Conservation (phyloP, 139 green algal genomes). For the Chara braunii region DNA sequence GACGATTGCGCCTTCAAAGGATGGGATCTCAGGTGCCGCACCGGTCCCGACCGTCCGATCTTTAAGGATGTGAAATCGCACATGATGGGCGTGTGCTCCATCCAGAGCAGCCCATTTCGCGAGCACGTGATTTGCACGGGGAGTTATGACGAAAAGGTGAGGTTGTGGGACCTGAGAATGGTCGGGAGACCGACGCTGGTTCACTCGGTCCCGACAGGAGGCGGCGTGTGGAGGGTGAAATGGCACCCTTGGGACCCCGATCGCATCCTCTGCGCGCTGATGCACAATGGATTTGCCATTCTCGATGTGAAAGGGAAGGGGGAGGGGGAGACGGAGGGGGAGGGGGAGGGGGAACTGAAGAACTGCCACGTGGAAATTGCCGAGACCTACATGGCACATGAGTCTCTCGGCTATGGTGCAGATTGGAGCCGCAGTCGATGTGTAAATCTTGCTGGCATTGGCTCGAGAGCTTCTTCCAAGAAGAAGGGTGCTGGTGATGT, state of each 20-base stretch:
- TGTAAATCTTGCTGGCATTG: neutral
- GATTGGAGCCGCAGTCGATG: slow-evolving; percentile 49
- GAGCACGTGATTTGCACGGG: slow-evolving; percentile 64
- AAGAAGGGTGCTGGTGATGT: neutral
- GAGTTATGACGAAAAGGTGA: slow-evolving; percentile 74
- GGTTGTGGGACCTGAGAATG: slow-evolving; percentile 41
- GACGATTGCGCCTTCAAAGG: slow-evolving; percentile 35
- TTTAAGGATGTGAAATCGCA: slow-evolving; percentile 55
- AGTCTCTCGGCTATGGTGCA: slow-evolving; percentile 60
- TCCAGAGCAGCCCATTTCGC: slow-evolving; percentile 44
- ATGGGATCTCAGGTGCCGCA: slow-evolving; percentile 36
- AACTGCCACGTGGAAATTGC: neutral
- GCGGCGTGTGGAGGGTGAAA: slow-evolving; percentile 44
- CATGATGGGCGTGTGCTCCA: slow-evolving; percentile 72
- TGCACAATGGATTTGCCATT: slow-evolving; percentile 43
- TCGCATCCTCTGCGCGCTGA: slow-evolving; percentile 34
- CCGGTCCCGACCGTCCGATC: neutral
- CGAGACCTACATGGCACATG: slow-evolving; percentile 47
- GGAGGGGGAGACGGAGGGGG: neutral
- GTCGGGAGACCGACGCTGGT: neutral
- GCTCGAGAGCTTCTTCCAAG: neutral
- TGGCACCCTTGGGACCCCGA: slow-evolving; percentile 33
- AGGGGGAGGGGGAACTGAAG: neutral
- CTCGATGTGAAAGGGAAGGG: slow-evolving; percentile 3
- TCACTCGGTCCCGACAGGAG: slow-evolving; percentile 3